Evolutionary conservation across 176 grass and related monocot genomes (phyloP), one percentile per base, ranked within the genome.

Genomic region (Themeda triandra): DNA sequence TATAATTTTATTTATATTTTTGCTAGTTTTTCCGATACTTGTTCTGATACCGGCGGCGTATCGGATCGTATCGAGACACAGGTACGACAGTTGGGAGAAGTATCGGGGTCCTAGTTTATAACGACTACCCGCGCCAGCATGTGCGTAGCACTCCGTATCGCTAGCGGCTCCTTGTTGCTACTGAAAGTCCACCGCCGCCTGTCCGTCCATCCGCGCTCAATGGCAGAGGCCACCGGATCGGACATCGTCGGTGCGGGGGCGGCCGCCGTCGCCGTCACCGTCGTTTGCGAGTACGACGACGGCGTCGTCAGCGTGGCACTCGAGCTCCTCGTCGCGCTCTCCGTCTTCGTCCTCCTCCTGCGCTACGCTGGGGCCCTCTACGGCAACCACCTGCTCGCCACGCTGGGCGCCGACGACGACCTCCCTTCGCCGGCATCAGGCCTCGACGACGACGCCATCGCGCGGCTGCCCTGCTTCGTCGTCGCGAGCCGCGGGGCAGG

Each of bases 351-450:
- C 69, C 39, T 74, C 33, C 23, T 92, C 42, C 58, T 92, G 7
- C 84, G 82, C 29, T 84, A 70, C 75, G 77, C 71, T 32, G 39
- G 58, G 36, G 77, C 80, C 69, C 67, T 79, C 32, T 89, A 87
- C 73, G 81, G 67, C 4, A 80, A 40, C 79, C 59, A 77, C 77
- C 62, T 87, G 35, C 31, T 83, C 31, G 68, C 79, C 21, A 56
- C 70, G 48, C 76, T 84, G 13, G 70, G 59, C 39, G 39, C 7
- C 69, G 39, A 8, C 11, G 67, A 37, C 33, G 66, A 23, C 66
- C 25, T 63, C 53, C 3, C 12, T 13, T 13, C 45, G 41, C 41
- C 41, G 11, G 37, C 37, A 39, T 39, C 58, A 29, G 70, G 74
- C 74, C 71, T 83, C 30, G 45, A 73, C 82, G n/a, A 39, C 58